Evolutionary conservation across 805 yeast species (phyloP).

Genomic region (Cyberlindnera xylosilytica): DNA sequence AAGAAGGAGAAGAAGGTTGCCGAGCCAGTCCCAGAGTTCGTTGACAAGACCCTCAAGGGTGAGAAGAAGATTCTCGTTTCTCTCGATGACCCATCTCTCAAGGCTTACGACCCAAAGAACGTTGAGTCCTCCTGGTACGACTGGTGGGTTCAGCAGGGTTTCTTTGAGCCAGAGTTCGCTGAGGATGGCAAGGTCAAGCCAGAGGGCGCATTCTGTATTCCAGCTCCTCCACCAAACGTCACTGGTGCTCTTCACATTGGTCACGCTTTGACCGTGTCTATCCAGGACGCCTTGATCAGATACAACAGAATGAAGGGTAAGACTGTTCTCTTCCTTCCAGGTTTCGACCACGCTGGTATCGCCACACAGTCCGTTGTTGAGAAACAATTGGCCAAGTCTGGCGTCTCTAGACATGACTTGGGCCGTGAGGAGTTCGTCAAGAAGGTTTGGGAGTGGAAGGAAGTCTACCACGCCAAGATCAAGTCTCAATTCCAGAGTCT

Average conservation of each 20-base stretch:
- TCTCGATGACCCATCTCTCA: conserved; percentile 87
- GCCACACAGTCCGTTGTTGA: conserved; percentile 98
- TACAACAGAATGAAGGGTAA: conserved; percentile 97
- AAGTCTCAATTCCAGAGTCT: conserved; percentile 78
- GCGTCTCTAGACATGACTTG: conserved; percentile 88
- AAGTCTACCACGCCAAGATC: conserved; percentile 83
- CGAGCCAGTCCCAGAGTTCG: conserved; percentile 79
- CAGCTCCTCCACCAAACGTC: conserved; percentile 99
- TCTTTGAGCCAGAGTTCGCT: conserved; percentile 82
- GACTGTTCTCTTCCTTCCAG: conserved; percentile 89
- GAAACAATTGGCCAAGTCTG: conserved; percentile 79
- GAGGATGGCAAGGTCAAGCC: conserved; percentile 73
- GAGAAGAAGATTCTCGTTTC: conserved; percentile 87
- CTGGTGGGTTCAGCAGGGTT: conserved; percentile 93
- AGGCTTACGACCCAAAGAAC: conserved; percentile 87
- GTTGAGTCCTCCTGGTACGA: conserved; percentile 97
- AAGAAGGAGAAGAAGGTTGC: conserved; percentile 67
- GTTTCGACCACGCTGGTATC: conserved; percentile 99
- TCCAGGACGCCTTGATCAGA: conserved; percentile 91
- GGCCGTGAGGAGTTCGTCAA: conserved; percentile 88
- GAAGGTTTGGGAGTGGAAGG: conserved; percentile 98
- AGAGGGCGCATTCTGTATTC: conserved; percentile 83
- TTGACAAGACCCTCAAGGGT: conserved; percentile 81
- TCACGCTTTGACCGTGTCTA: conserved; percentile 92
- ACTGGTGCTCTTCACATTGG: conserved; percentile 99